Conservation (phyloP, 2,329 filamentous ascomycete genomes). For the Fusarium scirpi region DNA sequence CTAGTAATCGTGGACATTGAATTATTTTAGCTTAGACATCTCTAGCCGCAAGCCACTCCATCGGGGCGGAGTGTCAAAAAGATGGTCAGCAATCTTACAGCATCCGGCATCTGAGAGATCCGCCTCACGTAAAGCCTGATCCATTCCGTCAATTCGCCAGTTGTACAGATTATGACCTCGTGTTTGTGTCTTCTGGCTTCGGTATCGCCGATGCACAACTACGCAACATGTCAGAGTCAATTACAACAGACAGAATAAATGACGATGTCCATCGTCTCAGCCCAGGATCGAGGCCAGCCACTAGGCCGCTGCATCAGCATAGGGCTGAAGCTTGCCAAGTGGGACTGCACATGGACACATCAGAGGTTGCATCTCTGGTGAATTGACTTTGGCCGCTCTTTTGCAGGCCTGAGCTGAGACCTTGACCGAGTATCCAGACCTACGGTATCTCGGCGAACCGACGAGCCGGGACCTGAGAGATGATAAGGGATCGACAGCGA, state of each 20-base stretch:
- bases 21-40: constrained; percentile 3
- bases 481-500: constrained; percentile 30
- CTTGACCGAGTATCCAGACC: neutral
- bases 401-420: neutral
- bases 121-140: constrained; percentile 27
- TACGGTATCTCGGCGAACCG: constrained; percentile 17
- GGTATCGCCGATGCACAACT: constrained; percentile 21
- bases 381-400: constrained; percentile 8
- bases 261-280: constrained; percentile 8
- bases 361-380: constrained; percentile 9
- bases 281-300: constrained; percentile 13
- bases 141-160: constrained; percentile 5
- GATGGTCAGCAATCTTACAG: constrained; percentile 39
- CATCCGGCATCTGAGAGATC: constrained; percentile 23
- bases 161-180: constrained; percentile 4
- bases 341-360: constrained; percentile 28
- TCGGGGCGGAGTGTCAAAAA: constrained; percentile 32
- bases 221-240: constrained; percentile 5
- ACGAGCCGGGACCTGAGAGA: constrained; percentile 32
- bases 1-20: neutral
- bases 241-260: neutral
- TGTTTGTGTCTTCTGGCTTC: neutral
- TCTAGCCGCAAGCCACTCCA: constrained; percentile 27
- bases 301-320: constrained; percentile 1
- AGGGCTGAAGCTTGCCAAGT: constrained; percentile 42